These are phyloP conservation scores for Sarcodon sp. DNA, from an alignment of 768 basidiomycete species.

Conservation along the genomic window DNA sequence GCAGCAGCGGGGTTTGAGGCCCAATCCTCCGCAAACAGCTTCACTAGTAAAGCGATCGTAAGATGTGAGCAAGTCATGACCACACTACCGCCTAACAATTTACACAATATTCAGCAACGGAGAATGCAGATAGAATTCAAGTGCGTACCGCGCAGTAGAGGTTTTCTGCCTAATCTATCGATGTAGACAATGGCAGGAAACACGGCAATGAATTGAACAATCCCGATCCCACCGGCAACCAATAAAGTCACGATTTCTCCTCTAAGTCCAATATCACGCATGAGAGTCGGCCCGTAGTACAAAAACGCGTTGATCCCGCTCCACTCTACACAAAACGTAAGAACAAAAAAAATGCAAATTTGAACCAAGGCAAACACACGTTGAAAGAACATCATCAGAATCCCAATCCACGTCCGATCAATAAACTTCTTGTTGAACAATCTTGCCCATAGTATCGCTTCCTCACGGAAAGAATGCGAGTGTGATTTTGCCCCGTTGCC, in stretches of 20 bases:
- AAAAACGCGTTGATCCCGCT: conserved; percentile 76
- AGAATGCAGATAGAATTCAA: neutral
- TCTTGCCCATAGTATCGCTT: conserved; percentile 39
- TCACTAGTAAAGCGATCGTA: conserved; percentile 49
- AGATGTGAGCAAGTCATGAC: conserved; percentile 57
- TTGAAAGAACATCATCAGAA: conserved; percentile 75
- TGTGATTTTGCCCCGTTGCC: neutral
- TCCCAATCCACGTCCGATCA: conserved; percentile 53
- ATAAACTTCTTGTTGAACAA: conserved; percentile 43
- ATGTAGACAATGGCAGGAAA: conserved; percentile 62
- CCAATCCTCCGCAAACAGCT: conserved; percentile 44
- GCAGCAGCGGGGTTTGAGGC: conserved; percentile 39
- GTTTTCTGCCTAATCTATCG: conserved; percentile 37
- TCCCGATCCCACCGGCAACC: conserved; percentile 69
- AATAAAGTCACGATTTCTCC: conserved; percentile 48
- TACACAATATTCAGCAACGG: neutral
- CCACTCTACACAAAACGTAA: conserved; percentile 45
- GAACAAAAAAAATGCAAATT: neutral
- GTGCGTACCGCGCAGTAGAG: conserved; percentile 11
- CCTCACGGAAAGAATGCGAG: conserved; percentile 9
- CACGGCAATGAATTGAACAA: conserved; percentile 68
- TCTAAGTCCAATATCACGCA: conserved; percentile 47
- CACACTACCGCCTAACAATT: conserved; percentile 36
- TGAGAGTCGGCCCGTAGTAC: conserved; percentile 70
- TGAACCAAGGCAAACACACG: conserved; percentile 30